Evolutionary conservation across 108 stramenopile genomes (phyloP), one percentile per base, ranked within the genome.

Genomic region (Aurantiochytrium sp.): DNA sequence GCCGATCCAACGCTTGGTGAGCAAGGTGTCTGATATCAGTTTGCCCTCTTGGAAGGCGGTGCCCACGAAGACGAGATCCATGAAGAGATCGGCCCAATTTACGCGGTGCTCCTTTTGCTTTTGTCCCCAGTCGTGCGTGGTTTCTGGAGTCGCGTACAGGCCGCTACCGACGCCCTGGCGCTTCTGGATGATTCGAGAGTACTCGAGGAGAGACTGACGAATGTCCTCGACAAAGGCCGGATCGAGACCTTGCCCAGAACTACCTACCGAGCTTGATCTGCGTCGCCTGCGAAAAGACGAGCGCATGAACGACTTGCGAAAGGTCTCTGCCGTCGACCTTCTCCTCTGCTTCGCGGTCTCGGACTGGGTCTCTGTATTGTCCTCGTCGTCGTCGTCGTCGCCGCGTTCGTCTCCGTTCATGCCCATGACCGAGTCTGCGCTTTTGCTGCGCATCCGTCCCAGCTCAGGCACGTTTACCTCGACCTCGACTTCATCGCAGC

Each of bases 61-160:
- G 51, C 18, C 73, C 0, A 83, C 73, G 28, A 51, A 83, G 73
- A 83, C 51, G 51, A 83, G 49, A n/a, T 83, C 73, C 44, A 83
- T 51, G 51, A 83, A 83, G 19, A 83, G 73, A 53, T 83, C 73
- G 51, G 49, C 51, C 73, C 73, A 83, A 4, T 83, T 83, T 23
- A 83, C 73, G n/a, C 28, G 73, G 51, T 83, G 73, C n/a, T 10
- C 44, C 73, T 83, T 83, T 83, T 83, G 73, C 28, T 83, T 28
- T 53, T 83, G 18, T 0, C 73, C 73, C 73, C 73, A 83, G 21
- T 47, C 73, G 73, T 83, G 73, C 73, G 73, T 83, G 5, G 73
- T 51, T 2, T 53, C 51, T 28, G 73, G 73, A 5, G 51, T 83
- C 8, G 44, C 49, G 28, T 83, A 83, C 5, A 83, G 10, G 21